These are phyloP conservation scores for Suillus discolor DNA, from an alignment of 768 basidiomycete genomes.

Conservation along the genomic window DNA sequence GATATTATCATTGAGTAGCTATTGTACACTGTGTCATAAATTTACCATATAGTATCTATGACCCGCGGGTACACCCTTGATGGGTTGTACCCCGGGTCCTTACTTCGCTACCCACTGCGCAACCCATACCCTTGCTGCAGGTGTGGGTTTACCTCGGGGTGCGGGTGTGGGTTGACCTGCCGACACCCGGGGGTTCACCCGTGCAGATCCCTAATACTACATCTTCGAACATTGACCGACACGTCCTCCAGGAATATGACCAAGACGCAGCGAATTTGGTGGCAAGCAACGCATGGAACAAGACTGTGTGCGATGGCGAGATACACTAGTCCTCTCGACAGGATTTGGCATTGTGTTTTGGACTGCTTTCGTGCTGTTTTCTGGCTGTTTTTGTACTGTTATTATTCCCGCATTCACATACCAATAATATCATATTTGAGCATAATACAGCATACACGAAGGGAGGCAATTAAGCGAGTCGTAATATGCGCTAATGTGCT, in stretches of 20 bases:
- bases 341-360: not conserved
- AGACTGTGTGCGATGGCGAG: not conserved
- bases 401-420: not conserved
- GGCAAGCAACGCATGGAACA: not conserved
- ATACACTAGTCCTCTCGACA: not conserved
- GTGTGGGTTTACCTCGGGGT: not conserved
- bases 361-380: not conserved
- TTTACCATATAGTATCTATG: not conserved
- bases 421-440: not conserved
- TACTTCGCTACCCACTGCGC: not conserved
- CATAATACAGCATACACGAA: not conserved
- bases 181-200: constrained; percentile 3
- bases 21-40: not conserved
- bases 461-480: not conserved
- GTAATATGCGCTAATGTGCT: not conserved
- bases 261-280: not conserved
- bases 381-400: not conserved
- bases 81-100: not conserved
- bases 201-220: constrained; percentile 1
- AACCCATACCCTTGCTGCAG: not conserved
- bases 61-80: not conserved
- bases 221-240: not conserved
- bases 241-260: not conserved
- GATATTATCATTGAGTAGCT: not conserved
- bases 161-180: not conserved